Percentiles rank a stretch among this genome's conserved stretches.
These are phyloP conservation scores for Plenodomus lindquistii DNA, from an alignment of 2,329 filamentous ascomycete species.

Conservation along the genomic window DNA sequence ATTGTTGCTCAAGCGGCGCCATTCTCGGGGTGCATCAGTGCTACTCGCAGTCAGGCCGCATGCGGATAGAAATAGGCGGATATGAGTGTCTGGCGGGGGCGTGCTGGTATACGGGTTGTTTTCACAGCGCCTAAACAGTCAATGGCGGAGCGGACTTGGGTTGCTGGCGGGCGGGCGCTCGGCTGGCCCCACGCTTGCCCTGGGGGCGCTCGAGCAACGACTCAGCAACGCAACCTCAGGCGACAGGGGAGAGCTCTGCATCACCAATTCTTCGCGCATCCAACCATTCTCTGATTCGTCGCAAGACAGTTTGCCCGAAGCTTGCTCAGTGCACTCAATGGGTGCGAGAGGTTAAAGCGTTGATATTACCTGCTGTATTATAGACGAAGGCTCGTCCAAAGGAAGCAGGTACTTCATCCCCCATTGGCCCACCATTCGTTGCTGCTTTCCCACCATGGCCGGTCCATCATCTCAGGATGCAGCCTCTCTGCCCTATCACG, in stretches of 20 bases:
- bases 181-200: slow-evolving; percentile 17
- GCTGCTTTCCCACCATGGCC: slow-evolving; percentile 28
- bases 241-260: background rate
- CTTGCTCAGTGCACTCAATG: background rate
- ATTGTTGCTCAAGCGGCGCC: slow-evolving; percentile 63
- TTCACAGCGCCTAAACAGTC: slow-evolving; percentile 36
- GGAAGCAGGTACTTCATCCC: slow-evolving; percentile 6
- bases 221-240: background rate
- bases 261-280: background rate
- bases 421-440: slow-evolving; percentile 8
- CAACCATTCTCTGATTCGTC: slow-evolving; percentile 13
- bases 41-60: slow-evolving; percentile 12
- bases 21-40: slow-evolving; percentile 40
- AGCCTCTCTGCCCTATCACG: slow-evolving; percentile 60
- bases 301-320: too few species aligned
- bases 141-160: slow-evolving; percentile 17
- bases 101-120: slow-evolving; percentile 28
- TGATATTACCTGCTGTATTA: background rate
- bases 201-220: too few species aligned
- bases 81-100: slow-evolving; percentile 19
- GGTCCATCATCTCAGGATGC: slow-evolving; percentile 19
- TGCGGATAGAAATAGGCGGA: slow-evolving; percentile 28
- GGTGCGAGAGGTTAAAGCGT: background rate
- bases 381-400: background rate
- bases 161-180: slow-evolving; percentile 32